These are phyloP conservation scores for Ampelocalamus luodianensis DNA, from an alignment of 176 grass and related monocot species.

Conservation along the genomic window DNA sequence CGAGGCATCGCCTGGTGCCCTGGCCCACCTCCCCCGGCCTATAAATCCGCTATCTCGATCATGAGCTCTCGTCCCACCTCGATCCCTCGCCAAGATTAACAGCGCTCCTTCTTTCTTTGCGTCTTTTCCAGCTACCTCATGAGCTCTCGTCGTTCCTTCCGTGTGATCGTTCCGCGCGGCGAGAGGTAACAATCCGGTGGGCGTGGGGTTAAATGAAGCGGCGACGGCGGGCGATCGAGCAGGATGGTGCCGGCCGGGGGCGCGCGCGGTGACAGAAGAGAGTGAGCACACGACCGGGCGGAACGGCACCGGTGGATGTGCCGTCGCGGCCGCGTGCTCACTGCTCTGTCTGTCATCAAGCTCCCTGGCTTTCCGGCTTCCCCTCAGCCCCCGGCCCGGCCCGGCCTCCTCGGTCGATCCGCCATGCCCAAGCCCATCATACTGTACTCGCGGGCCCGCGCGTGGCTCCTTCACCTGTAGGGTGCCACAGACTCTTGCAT, in stretches of 20 bases:
- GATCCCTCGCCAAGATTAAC: background rate
- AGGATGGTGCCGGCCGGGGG: background rate
- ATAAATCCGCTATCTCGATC: background rate
- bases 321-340: slow-evolving; percentile 75
- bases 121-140: background rate
- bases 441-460: background rate
- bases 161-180: background rate
- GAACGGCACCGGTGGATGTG: slow-evolving; percentile 60
- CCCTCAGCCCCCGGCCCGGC: background rate
- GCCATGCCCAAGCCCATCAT: background rate
- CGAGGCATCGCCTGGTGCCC: background rate
- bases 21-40: background rate
- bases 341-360: slow-evolving; percentile 65
- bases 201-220: background rate
- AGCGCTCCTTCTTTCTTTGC: background rate
- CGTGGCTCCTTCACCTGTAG: background rate
- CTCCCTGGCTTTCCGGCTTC: background rate
- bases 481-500: too few relatives aligned
- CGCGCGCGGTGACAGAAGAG: slow-evolving; percentile 72
- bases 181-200: background rate
- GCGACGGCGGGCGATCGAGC: background rate
- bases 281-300: slow-evolving; percentile 72
- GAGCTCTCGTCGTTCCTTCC: background rate
- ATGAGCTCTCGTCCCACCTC: background rate
- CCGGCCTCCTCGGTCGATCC: slow-evolving; percentile 4